These are phyloP conservation scores for Verticillium albo-atrum DNA, from an alignment of 2,329 filamentous ascomycete species.

Conservation along the genomic window DNA sequence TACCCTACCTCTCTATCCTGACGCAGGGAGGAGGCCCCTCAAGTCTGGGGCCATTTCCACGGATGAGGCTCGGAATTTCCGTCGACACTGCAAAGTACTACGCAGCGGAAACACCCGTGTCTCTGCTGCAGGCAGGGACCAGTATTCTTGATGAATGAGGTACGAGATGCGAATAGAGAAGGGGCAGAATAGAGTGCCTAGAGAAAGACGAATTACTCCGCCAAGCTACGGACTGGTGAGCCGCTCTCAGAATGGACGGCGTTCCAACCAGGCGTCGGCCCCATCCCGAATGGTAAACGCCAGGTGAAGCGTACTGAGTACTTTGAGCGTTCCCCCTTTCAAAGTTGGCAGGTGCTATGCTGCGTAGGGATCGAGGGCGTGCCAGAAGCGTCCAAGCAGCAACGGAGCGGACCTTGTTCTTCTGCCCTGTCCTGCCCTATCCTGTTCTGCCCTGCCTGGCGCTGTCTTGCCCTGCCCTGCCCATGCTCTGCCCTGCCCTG, in stretches of 20 bases:
- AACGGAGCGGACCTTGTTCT: neutral
- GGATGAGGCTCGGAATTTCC: too few species aligned
- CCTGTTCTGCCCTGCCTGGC: neutral
- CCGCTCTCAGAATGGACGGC: neutral
- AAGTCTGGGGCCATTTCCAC: neutral
- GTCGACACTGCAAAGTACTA: neutral
- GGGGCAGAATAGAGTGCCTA: neutral
- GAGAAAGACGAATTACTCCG: neutral
- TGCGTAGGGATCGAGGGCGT: neutral
- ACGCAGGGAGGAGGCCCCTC: neutral
- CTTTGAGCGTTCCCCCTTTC: neutral
- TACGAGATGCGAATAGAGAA: neutral
- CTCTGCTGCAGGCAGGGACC: neutral
- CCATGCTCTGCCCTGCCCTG: neutral
- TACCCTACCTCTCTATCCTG: neutral
- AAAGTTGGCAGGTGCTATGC: neutral
- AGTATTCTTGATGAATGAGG: neutral
- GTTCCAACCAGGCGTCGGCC: neutral
- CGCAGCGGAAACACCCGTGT: neutral
- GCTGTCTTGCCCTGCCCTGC: neutral
- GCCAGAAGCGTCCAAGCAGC: neutral
- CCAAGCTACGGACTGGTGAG: neutral
- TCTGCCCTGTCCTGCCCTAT: neutral
- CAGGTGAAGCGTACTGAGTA: neutral
- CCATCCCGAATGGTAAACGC: neutral